A percentile compares a stretch with the other conserved stretches of the same genome.
Conservation (phyloP, 352 stramenopile genomes). For the Aphanomyces cochlioides region DNA sequence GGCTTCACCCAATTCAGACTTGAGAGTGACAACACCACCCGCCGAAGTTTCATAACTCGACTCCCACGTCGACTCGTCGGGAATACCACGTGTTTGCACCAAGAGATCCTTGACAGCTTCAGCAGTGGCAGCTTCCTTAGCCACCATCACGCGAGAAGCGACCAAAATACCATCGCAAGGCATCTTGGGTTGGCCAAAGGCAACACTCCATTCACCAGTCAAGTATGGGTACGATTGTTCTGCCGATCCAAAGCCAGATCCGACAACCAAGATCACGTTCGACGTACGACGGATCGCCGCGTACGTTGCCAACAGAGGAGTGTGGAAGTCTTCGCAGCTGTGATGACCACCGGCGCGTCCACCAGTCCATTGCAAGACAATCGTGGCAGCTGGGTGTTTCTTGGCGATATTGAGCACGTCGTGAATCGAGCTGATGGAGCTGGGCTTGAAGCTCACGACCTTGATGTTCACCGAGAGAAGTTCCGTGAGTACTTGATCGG, state of each 20-base stretch:
- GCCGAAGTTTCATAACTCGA: constrained; percentile 36
- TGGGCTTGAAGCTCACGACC: constrained; percentile 78
- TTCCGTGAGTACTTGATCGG: constrained; percentile 70
- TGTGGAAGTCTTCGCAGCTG: constrained; percentile 84
- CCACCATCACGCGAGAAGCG: constrained; percentile 79
- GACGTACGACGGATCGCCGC: constrained; percentile 61
- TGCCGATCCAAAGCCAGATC: constrained; percentile 84
- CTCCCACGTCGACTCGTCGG: constrained; percentile 71
- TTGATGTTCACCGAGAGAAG: constrained; percentile 63
- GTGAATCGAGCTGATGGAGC: constrained; percentile 68
- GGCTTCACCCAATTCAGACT: constrained; percentile 72
- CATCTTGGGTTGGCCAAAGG: constrained; percentile 54
- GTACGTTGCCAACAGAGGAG: constrained; percentile 67
- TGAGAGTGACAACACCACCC: constrained; percentile 73
- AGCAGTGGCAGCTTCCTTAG: constrained; percentile 80
- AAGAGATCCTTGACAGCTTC: constrained; percentile 80
- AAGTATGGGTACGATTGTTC: constrained; percentile 60
- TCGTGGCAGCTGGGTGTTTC: constrained; percentile 51
- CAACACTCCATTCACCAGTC: constrained; percentile 76
- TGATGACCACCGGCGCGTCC: constrained; percentile 49
- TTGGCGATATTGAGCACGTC: constrained; percentile 75
- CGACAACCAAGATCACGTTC: constrained; percentile 81
- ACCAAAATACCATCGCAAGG: constrained; percentile 76
- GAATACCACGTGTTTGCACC: constrained; percentile 67
- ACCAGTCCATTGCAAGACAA: constrained; percentile 87